Evolutionary conservation across 2,329 filamentous ascomycete species (phyloP).

Genomic region (Leptographium radiaticola): DNA sequence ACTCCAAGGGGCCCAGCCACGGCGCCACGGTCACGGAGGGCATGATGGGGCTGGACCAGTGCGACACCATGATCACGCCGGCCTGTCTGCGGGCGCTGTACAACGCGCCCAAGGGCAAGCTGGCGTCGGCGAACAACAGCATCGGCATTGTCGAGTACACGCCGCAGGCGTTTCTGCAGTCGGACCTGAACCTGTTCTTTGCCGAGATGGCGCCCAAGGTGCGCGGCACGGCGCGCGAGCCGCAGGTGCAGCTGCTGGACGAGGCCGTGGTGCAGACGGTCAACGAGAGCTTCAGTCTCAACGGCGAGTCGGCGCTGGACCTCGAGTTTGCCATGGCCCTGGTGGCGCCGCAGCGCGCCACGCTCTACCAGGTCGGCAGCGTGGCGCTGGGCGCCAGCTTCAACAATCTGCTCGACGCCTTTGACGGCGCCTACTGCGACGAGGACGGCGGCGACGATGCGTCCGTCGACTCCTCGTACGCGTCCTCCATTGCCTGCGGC

Average conservation of each 20-base stretch:
- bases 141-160: conserved; percentile 42
- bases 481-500: conserved; percentile 30
- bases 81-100: conserved; percentile 39
- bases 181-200: conserved; percentile 35
- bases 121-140: conserved; percentile 27
- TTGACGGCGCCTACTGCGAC: conserved; percentile 31
- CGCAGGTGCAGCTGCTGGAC: conserved; percentile 21
- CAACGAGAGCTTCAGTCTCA: conserved; percentile 24
- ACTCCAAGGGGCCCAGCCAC: conserved; percentile 18
- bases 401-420: conserved; percentile 23
- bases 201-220: conserved; percentile 27
- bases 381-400: conserved; percentile 17
- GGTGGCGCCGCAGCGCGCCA: conserved; percentile 36
- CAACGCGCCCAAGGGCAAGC: conserved; percentile 25
- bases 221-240: conserved; percentile 27
- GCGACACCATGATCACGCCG: conserved; percentile 42
- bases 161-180: conserved; percentile 37
- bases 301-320: conserved; percentile 23
- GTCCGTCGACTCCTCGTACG: conserved; percentile 22
- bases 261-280: conserved; percentile 21
- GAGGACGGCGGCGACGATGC: conserved; percentile 27
- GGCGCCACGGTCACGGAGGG: conserved; percentile 18
- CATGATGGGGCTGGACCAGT: conserved; percentile 23
- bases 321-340: conserved; percentile 28
- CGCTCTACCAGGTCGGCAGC: conserved; percentile 34